phyloP scores from a whole-genome alignment of 768 basidiomycete genomes.

The Bullera alba region DNA sequence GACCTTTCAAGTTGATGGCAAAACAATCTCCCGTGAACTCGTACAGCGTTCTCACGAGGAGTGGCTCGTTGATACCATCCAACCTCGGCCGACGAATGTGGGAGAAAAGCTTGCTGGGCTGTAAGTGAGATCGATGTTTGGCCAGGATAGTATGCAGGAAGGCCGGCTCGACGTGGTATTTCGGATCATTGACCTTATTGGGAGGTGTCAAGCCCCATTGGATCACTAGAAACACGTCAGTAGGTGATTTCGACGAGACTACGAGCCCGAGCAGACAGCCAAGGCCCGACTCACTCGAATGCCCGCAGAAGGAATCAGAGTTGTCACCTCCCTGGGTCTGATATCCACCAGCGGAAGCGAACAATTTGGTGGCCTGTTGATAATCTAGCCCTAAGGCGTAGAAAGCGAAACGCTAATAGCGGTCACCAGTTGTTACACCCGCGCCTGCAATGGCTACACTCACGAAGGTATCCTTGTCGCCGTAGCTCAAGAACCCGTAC shows the following conservation, averaged over 20 bases:
- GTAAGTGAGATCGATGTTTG: constrained; percentile 40
- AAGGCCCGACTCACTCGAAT: constrained; percentile 29
- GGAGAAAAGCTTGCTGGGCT: constrained; percentile 37
- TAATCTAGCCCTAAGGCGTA: constrained; percentile 46
- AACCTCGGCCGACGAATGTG: constrained; percentile 33
- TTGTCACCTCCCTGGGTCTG: constrained; percentile 35
- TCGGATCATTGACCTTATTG: constrained; percentile 17
- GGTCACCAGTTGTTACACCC: not conserved
- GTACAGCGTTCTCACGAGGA: constrained; percentile 32
- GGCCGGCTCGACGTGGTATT: constrained; percentile 39
- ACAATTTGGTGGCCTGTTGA: constrained; percentile 38
- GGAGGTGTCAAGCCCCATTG: constrained; percentile 40
- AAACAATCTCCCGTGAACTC: constrained; percentile 40
- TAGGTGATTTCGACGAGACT: not conserved
- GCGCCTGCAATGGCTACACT: not conserved
- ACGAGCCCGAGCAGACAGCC: too few species aligned
- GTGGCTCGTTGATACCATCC: constrained; percentile 33
- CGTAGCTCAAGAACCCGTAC: constrained; percentile 39
- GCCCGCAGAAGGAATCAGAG: constrained; percentile 45
- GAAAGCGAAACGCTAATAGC: constrained; percentile 43
- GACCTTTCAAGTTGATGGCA: constrained; percentile 34
- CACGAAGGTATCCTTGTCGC: constrained; percentile 46
- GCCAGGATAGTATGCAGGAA: constrained; percentile 48
- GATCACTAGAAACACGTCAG: constrained; percentile 14
- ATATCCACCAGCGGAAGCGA: constrained; percentile 38